A percentile compares a stretch with the other conserved stretches of the same genome.
These are phyloP conservation scores for Typha latifolia DNA, from an alignment of 176 grass and related monocot genomes.

Conservation along the genomic window DNA sequence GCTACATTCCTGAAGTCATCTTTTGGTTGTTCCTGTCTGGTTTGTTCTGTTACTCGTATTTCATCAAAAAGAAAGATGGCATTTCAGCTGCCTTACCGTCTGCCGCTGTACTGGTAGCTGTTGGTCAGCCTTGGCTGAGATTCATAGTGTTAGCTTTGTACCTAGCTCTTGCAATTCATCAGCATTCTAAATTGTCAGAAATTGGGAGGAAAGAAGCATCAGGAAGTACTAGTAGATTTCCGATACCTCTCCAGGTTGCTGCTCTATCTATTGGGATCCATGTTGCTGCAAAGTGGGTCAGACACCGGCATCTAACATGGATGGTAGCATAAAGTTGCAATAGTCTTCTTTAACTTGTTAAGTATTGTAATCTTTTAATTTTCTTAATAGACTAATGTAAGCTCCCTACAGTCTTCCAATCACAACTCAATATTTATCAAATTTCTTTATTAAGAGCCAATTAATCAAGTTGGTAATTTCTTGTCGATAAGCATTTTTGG, in stretches of 20 bases:
- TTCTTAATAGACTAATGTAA: background rate
- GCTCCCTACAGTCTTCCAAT: too few species aligned
- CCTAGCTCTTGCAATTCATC: slow-evolving; percentile 16
- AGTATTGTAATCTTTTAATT: background rate
- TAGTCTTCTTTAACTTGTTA: background rate
- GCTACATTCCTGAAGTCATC: slow-evolving; percentile 21
- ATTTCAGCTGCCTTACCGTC: slow-evolving; percentile 14
- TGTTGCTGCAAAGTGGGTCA: slow-evolving; percentile 26
- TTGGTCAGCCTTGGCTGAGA: slow-evolving; percentile 32
- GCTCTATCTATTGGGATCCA: slow-evolving; percentile 24
- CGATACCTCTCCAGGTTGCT: slow-evolving; percentile 12
- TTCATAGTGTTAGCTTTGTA: slow-evolving; percentile 13
- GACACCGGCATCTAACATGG: slow-evolving; percentile 22
- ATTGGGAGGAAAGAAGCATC: background rate
- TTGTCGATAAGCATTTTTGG: too few species aligned
- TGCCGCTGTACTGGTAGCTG: slow-evolving; percentile 12
- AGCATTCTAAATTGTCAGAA: slow-evolving; percentile 23
- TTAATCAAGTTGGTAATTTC: too few species aligned
- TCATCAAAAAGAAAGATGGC: slow-evolving; percentile 20
- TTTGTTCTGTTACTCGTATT: slow-evolving; percentile 24
- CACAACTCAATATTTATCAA: too few species aligned
- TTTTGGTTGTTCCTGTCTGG: slow-evolving; percentile 28
- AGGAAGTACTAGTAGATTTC: slow-evolving; percentile 3
- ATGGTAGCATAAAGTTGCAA: slow-evolving; percentile 11
- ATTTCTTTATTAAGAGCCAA: too few species aligned